Evolutionary conservation across 2,329 filamentous ascomycete species (phyloP), one percentile per base, ranked within the genome.

Genomic region (Dryadomyces quercus-mongolicae): DNA sequence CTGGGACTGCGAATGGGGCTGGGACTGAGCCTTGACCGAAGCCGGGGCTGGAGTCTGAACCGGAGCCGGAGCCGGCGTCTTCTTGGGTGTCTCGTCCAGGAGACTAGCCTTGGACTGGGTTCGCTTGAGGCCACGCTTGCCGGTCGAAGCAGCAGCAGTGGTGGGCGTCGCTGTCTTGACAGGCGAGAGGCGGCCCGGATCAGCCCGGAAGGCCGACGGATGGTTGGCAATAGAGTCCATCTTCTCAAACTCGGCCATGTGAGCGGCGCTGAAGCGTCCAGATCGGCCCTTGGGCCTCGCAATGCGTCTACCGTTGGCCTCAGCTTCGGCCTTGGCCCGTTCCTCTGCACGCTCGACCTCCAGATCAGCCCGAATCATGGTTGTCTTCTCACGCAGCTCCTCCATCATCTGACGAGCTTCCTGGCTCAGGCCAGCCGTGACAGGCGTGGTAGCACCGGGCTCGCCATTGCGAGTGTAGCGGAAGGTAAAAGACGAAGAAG

Each of bases 171-270:
- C 15, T 54, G 68, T 68, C 54, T 63, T 61, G 42, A 71, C 65
- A 10, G 80, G 78, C n/a, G 78, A 76, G 59, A 73, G 68, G 9
- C 76, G 75, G 40, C 68, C 74, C 5, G 74, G 69, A 56, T 79
- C 74, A 21, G 77, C 77, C 58, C 88, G 78, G 71, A 84, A 93
- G 16, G 85, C 80, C 12, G 91, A 95, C 9, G 89, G 77, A 66
- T 96, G 91, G 58, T 84, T 84, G 46, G 82, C 88, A 64, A 97
- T 96, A 2, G 91, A 96, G 66, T 95, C 90, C 92, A 97, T 96
- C 74, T 95, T 97, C 70, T 88, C 88, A 72, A 97, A 96, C 64
- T 92, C 81, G 51, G 84, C 82, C 80, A 88, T 86, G 66, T 97
- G 92, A 42, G 81, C 83, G 58, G 89, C 85, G 65, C 88, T 95